Evolutionary conservation across 176 grass and related monocot genomes (phyloP).

Genomic region (Melocanna baccifera): DNA sequence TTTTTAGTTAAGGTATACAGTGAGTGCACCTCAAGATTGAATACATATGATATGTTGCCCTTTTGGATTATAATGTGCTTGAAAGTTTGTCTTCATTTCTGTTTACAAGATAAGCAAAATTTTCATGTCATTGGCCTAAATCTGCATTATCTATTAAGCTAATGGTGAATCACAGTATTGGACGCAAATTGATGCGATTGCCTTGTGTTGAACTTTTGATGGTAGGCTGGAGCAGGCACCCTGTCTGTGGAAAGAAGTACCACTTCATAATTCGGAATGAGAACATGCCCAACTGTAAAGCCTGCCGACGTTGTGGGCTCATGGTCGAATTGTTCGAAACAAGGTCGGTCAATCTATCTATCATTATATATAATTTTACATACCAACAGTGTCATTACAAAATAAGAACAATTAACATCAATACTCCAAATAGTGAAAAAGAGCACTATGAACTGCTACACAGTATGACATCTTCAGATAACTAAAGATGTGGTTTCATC

Average conservation of each 20-base stretch:
- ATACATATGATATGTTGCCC: no score
- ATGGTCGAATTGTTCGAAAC: slow-evolving; percentile 27
- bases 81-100: not conserved
- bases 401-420: not conserved
- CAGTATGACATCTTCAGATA: not conserved
- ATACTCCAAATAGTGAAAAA: not conserved
- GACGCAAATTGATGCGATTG: not conserved
- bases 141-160: not conserved
- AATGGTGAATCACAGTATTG: not conserved
- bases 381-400: not conserved
- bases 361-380: not conserved
- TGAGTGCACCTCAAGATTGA: no score
- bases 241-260: slow-evolving; percentile 70
- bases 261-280: slow-evolving; percentile 75
- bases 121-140: not conserved
- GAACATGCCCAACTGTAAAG: slow-evolving; percentile 1
- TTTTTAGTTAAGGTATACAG: no score
- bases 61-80: not conserved
- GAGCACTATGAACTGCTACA: not conserved
- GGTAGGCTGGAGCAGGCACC: slow-evolving; percentile 75
- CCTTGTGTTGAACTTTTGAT: slow-evolving; percentile 14
- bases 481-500: not conserved
- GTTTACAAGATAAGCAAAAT: not conserved
- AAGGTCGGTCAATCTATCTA: slow-evolving; percentile 35
- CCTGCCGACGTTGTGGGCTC: slow-evolving; percentile 48